Conservation (phyloP, 225 moss, liverwort and hornwort genomes). For the Asterella californica region DNA sequence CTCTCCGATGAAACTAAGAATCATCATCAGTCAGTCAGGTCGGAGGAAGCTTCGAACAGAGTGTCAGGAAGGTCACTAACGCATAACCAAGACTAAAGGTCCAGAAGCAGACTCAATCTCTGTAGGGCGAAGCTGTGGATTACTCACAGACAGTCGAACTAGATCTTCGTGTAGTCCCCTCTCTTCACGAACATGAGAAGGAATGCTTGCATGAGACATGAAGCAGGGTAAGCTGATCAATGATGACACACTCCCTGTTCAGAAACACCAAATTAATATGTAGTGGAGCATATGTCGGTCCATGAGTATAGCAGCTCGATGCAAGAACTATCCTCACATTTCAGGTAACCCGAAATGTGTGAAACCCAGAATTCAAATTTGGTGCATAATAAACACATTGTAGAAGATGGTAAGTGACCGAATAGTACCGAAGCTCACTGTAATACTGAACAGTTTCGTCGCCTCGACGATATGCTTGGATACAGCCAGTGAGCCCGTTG, state of each 20-base stretch:
- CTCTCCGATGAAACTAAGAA: background rate
- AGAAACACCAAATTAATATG: background rate
- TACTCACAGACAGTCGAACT: conserved; percentile 78
- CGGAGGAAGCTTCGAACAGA: too few species aligned
- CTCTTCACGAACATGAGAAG: conserved; percentile 62
- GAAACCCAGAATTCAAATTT: too few species aligned
- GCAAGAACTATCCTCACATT: too few species aligned
- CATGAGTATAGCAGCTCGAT: too few species aligned
- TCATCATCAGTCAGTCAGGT: background rate
- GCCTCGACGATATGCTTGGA: conserved; percentile 84
- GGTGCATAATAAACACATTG: background rate
- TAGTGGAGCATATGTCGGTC: too few species aligned
- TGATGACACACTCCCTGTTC: conserved; percentile 75
- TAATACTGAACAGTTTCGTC: conserved; percentile 76
- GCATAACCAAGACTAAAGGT: background rate
- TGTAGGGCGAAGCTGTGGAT: background rate
- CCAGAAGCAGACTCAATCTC: background rate
- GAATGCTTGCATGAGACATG: conserved; percentile 97
- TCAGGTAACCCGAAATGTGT: too few species aligned
- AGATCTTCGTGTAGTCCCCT: conserved; percentile 80
- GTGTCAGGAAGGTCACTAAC: background rate
- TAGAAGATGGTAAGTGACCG: background rate
- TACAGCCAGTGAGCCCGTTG: conserved; percentile 62
- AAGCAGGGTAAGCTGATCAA: conserved; percentile 93
- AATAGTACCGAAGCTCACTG: conserved; percentile 80